Evolutionary conservation across 306 rosid genomes (phyloP), one percentile per base, ranked within the genome.

Genomic region (Mimosa bimucronata): DNA sequence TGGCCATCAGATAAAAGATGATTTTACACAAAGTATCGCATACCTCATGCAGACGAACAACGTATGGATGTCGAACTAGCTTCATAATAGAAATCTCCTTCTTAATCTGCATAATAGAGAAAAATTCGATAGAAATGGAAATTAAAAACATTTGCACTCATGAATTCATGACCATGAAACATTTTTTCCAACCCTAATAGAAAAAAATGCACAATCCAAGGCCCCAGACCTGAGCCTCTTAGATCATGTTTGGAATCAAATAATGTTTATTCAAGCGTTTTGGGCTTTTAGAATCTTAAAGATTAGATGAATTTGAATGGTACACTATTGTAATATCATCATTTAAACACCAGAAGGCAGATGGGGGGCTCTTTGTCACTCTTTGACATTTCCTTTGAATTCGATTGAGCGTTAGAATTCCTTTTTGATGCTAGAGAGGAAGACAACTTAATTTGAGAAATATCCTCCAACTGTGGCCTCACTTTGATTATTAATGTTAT

Each of bases 61-160:
- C 87, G 73, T 83, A 88, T 46, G 98, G 98, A 80, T 94, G 98
- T 65, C 97, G 89, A 77, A 92, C 98, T 80, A 89, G 96, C 88
- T 92, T 94, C 98, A 94, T 94, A 61, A 92, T 89, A 40, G 91
- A 88, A 84, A 94, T 92, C 89, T 94, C 97, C 87, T 90, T 89
- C 91, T 94, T 92, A 80, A 94, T 92, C 98, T 90, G 85, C 89
- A 86, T 71, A 12, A 76, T 40, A 74, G 30, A 45, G 42, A 46
- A 81, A 74, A 18, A 73, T 31, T 15, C 78, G 38, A 67, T 26
- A 60, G 8, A 34, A 21, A 12, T 34, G 4, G 19, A 73, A 73
- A 65, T 46, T 37, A 83, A 46, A 78, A 74, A 67, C 19, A 53
- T 13, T 23, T 19, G 30, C 66, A 73, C 46, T 44, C 48, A 12